Percentiles rank a stretch among this genome's conserved stretches.
phyloP scores from a whole-genome alignment of 306 rosid species.

The Quercus ilex region DNA sequence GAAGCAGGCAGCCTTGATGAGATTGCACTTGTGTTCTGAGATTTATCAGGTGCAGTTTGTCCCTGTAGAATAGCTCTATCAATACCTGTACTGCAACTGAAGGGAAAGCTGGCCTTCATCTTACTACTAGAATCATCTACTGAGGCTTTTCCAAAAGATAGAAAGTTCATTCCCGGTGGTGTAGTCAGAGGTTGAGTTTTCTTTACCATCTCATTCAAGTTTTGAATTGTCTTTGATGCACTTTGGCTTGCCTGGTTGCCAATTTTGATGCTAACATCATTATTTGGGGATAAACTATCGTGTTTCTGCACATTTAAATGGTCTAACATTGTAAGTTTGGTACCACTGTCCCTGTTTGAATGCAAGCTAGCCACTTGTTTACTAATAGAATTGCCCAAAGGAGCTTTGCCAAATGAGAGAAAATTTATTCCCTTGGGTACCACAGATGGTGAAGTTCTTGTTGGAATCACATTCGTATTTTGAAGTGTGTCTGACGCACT shows the following conservation, averaged over 20 bases:
- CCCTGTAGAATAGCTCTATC: slow-evolving; percentile 28
- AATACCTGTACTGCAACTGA: slow-evolving; percentile 13
- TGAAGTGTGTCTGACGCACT: slow-evolving; percentile 21
- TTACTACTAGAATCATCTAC: slow-evolving; percentile 17
- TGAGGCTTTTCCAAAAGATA: slow-evolving; percentile 31
- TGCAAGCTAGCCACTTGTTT: slow-evolving; percentile 30
- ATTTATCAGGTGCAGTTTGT: slow-evolving; percentile 17
- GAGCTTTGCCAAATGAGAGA: slow-evolving; percentile 61
- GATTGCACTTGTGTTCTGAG: slow-evolving; percentile 29
- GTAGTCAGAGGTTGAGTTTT: slow-evolving; percentile 21
- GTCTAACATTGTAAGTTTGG: slow-evolving; percentile 12
- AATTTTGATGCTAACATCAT: slow-evolving; percentile 19
- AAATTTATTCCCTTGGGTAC: slow-evolving; percentile 67
- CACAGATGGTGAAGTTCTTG: slow-evolving; percentile 25
- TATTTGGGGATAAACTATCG: slow-evolving; percentile 8
- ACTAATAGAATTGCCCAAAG: slow-evolving; percentile 27
- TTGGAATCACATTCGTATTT: slow-evolving; percentile 21
- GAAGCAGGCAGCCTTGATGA: slow-evolving; percentile 26
- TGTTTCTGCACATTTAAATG: slow-evolving; percentile 20
- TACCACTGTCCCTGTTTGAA: slow-evolving; percentile 18
- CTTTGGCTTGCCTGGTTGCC: slow-evolving; percentile 22
- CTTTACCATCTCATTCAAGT: slow-evolving; percentile 23
- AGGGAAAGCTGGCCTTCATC: slow-evolving; percentile 13
- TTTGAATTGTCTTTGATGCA: slow-evolving; percentile 20
- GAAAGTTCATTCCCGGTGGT: slow-evolving; percentile 27